Evolutionary conservation across 2,329 filamentous ascomycete species (phyloP).

Genomic region (Lomentospora prolificans): DNA sequence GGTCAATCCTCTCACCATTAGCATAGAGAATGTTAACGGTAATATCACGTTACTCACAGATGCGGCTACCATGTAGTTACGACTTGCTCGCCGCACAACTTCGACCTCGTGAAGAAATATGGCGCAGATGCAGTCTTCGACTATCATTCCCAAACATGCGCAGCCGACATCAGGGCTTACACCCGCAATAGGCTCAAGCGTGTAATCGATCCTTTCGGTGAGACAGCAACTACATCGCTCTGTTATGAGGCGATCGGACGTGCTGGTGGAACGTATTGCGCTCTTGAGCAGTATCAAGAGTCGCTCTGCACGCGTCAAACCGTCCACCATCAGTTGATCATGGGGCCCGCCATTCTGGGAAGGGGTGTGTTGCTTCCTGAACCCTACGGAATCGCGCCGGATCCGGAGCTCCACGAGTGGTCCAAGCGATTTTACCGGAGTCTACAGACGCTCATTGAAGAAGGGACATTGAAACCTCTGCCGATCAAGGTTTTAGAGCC

Average conservation of each 20-base stretch:
- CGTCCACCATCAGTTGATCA: slow-evolving; percentile 19
- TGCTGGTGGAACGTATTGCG: slow-evolving; percentile 27
- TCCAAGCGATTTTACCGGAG: slow-evolving; percentile 8
- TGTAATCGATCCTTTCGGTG: slow-evolving; percentile 3
- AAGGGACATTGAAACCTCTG: slow-evolving; percentile 11
- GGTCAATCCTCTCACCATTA: neutral
- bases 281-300: slow-evolving; percentile 23
- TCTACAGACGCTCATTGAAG: slow-evolving; percentile 10
- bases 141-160: slow-evolving; percentile 23
- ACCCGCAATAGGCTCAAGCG: slow-evolving; percentile 15
- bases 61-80: slow-evolving; percentile 26
- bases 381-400: slow-evolving; percentile 12
- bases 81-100: slow-evolving; percentile 28
- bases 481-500: slow-evolving; percentile 10
- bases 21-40: no score
- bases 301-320: slow-evolving; percentile 7
- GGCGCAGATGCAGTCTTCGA: slow-evolving; percentile 38
- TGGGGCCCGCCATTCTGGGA: slow-evolving; percentile 19
- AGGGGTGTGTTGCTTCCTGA: slow-evolving; percentile 13
- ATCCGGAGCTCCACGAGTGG: slow-evolving; percentile 9
- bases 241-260: slow-evolving; percentile 14
- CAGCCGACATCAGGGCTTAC: slow-evolving; percentile 16
- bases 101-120: slow-evolving; percentile 26
- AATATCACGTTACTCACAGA: no score
- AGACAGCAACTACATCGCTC: slow-evolving; percentile 2